These are phyloP conservation scores for Nicotiana otophora DNA, from an alignment of 257 asterid genomes.

Conservation along the genomic window DNA sequence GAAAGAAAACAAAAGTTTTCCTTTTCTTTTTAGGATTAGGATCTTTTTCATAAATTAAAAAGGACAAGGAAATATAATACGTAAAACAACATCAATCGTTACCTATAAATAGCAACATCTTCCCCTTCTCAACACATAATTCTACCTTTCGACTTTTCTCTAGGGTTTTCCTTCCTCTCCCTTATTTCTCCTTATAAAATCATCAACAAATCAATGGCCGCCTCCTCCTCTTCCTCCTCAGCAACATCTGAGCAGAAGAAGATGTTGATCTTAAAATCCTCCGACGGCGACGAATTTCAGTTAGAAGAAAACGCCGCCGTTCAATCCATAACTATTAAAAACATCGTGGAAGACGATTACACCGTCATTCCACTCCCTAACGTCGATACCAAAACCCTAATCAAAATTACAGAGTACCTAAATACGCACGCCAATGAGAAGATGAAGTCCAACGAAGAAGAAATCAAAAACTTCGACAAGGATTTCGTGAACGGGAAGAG, in stretches of 20 bases:
- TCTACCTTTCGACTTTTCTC: not conserved
- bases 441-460: not conserved
- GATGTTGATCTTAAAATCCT: not conserved
- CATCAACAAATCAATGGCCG: not conserved
- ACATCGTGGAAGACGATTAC: slow-evolving; percentile 18
- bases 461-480: not conserved
- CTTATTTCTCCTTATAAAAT: not conserved
- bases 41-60: too few relatives aligned
- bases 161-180: not conserved
- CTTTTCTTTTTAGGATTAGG: too few relatives aligned
- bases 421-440: not conserved
- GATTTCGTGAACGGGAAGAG: not conserved
- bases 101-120: not conserved
- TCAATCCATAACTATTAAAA: not conserved
- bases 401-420: not conserved
- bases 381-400: slow-evolving; percentile 5
- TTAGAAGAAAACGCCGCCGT: slow-evolving; percentile 2
- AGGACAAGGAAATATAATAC: not conserved
- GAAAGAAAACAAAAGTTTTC: too few relatives aligned
- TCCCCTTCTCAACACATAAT: not conserved
- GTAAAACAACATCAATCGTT: not conserved
- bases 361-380: slow-evolving; percentile 4
- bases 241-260: not conserved
- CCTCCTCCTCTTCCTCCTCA: not conserved
- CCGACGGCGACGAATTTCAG: not conserved